Evolutionary conservation across 2,329 filamentous ascomycete genomes (phyloP).

Genomic region (Septoria petroselini): DNA sequence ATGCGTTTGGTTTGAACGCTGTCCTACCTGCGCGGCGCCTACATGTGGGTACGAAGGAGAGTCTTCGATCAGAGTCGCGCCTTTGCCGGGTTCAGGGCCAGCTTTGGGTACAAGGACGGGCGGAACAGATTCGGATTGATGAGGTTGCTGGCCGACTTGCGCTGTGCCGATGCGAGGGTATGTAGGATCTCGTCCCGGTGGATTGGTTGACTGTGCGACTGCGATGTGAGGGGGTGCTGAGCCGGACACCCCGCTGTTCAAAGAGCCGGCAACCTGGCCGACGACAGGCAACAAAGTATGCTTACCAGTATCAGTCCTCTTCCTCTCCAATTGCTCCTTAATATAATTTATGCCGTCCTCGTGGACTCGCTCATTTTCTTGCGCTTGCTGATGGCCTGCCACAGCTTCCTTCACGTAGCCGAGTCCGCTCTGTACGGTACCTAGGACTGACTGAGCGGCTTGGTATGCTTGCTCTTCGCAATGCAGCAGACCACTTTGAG

Average conservation of each 20-base stretch:
- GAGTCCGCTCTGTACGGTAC: background rate
- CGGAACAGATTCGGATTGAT: background rate
- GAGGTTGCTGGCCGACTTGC: background rate
- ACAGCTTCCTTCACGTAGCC: slow-evolving; percentile 1
- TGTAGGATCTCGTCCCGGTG: background rate
- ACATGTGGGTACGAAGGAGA: no score
- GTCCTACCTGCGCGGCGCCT: no score
- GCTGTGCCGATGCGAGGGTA: slow-evolving; percentile 1
- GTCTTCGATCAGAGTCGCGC: background rate
- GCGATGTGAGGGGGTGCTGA: no score
- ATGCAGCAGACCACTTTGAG: background rate
- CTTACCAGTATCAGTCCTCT: background rate
- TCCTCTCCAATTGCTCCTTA: slow-evolving; percentile 10
- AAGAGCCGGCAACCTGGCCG: background rate
- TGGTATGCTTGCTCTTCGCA: slow-evolving; percentile 4
- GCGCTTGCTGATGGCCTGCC: slow-evolving; percentile 1
- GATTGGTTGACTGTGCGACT: no score
- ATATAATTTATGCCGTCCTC: slow-evolving; percentile 12
- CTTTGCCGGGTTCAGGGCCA: slow-evolving; percentile 5
- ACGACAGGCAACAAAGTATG: background rate
- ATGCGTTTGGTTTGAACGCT: no score
- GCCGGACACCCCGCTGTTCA: no score
- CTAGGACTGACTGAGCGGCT: background rate
- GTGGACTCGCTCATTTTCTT: slow-evolving; percentile 13
- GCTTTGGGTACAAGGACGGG: background rate